Evolutionary conservation across 176 grass and related monocot species (phyloP).

Genomic region (Melocanna baccifera): DNA sequence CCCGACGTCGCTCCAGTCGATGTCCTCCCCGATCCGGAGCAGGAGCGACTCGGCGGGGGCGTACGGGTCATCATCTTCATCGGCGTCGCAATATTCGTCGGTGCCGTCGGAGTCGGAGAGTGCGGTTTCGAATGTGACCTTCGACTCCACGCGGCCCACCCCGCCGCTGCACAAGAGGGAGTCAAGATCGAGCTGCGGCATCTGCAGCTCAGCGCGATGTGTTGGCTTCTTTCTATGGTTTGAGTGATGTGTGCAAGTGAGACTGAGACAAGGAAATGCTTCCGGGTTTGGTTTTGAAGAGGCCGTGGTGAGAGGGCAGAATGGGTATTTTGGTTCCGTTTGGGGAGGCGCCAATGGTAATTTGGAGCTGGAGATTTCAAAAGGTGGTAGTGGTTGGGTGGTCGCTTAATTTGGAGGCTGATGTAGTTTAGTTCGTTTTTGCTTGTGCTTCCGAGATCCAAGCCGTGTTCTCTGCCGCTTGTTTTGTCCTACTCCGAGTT

Average conservation of each 20-base stretch:
- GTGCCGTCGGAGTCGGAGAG: neutral
- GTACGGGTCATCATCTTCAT: constrained; percentile 11
- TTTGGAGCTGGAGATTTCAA: constrained; percentile 23
- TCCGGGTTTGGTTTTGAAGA: constrained; percentile 21
- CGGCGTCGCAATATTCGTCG: neutral
- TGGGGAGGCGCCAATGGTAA: constrained; percentile 26
- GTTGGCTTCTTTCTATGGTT: neutral
- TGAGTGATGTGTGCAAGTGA: neutral
- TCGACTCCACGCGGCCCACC: neutral
- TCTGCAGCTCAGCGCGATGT: neutral
- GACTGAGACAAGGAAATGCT: too few species aligned
- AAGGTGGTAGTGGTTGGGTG: neutral
- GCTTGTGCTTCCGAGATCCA: neutral
- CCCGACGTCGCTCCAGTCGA: constrained; percentile 29
- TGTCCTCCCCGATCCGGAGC: constrained; percentile 33
- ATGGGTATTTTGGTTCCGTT: neutral
- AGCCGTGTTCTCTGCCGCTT: constrained; percentile 1
- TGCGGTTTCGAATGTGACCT: neutral
- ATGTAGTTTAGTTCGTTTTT: neutral
- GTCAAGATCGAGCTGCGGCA: constrained; percentile 1
- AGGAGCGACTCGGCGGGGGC: constrained; percentile 9
- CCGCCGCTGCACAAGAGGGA: neutral
- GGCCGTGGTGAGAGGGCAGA: neutral
- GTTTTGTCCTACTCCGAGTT: neutral
- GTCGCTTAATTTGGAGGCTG: neutral